Conservation (phyloP, 106 monocot genomes). For the Apostasia shenzhenica region DNA sequence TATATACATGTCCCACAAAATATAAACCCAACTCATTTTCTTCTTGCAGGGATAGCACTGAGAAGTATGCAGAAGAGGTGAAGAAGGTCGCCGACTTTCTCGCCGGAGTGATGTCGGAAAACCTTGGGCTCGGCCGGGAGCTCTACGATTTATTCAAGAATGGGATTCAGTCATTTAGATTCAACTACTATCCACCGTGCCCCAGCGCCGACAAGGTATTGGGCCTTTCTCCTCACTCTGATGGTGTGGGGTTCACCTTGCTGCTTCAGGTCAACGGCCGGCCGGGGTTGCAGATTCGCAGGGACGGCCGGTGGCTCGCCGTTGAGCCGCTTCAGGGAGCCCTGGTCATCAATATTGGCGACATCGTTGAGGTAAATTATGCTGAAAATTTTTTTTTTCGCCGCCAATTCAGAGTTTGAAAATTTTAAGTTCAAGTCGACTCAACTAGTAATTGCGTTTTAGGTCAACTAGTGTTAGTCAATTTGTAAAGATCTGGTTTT, state of each 20-base stretch:
- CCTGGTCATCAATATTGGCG: slow-evolving; percentile 21
- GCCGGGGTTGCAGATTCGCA: slow-evolving; percentile 18
- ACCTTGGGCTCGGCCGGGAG: slow-evolving; percentile 9
- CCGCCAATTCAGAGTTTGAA: too few relatives aligned
- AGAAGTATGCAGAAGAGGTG: slow-evolving; percentile 9
- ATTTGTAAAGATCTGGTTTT: too few relatives aligned
- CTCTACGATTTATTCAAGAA: slow-evolving; percentile 2
- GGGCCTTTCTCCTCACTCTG: slow-evolving; percentile 26
- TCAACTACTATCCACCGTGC: slow-evolving; percentile 29
- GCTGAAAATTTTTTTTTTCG: too few relatives aligned
- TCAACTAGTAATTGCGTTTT: too few relatives aligned
- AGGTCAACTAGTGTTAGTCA: too few relatives aligned
- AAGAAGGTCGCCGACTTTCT: slow-evolving; percentile 14
- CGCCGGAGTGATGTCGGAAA: slow-evolving; percentile 10
- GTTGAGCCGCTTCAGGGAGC: slow-evolving; percentile 12
- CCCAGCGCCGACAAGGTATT: slow-evolving; percentile 7
- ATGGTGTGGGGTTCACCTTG: slow-evolving; percentile 17
- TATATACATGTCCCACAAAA: too few relatives aligned
- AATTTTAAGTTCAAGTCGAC: too few relatives aligned
- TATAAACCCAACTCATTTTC: too few relatives aligned
- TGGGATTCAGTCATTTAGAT: slow-evolving; percentile 6
- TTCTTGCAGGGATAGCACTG: not conserved
- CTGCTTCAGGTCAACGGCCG: slow-evolving; percentile 17
- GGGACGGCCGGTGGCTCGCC: slow-evolving; percentile 13
- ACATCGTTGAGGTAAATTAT: slow-evolving; percentile 21